Evolutionary conservation across 495 filamentous ascomycete species (phyloP).

Genomic region (Daldinia childiae): DNA sequence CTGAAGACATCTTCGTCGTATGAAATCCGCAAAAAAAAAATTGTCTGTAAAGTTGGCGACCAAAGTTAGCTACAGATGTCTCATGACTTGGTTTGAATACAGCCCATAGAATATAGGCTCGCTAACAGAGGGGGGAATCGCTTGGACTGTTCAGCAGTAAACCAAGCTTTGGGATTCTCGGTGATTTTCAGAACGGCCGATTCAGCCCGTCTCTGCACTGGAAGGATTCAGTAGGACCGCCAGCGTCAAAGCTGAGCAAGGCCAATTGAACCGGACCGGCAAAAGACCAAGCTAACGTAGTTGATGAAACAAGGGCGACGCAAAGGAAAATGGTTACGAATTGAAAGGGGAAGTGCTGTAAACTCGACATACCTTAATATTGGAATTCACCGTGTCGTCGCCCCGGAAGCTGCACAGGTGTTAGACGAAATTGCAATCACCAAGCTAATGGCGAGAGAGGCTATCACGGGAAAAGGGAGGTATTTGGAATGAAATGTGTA

Average conservation of each 20-base stretch:
- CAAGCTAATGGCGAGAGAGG: conserved; percentile 10
- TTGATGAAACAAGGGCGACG: neutral
- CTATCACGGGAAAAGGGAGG: conserved; percentile 7
- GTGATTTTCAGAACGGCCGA: conserved; percentile 8
- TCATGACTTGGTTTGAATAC: conserved; percentile 7
- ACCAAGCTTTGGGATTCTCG: conserved; percentile 4
- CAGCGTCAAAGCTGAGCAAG: conserved; percentile 12
- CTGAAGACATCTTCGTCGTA: conserved; percentile 55
- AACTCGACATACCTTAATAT: conserved; percentile 30
- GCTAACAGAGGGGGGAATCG: conserved; percentile 1
- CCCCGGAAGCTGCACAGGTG: conserved; percentile 23
- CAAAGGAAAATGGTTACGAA: neutral
- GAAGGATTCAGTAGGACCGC: conserved; percentile 22
- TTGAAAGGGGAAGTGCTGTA: neutral
- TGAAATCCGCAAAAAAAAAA: conserved; percentile 15
- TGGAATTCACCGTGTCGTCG: conserved; percentile 17
- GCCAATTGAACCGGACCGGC: conserved; percentile 8
- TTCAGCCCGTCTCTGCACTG: conserved; percentile 6
- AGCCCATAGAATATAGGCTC: neutral
- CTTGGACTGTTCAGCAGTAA: neutral
- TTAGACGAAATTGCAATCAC: conserved; percentile 29
- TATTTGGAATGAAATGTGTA: conserved; percentile 23
- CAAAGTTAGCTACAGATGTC: conserved; percentile 14
- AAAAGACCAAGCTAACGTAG: neutral
- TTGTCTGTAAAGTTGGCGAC: conserved; percentile 16